Base-by-base conservation (phyloP, 305 asterid genomes). In the Fraxinus greggii region DNA sequence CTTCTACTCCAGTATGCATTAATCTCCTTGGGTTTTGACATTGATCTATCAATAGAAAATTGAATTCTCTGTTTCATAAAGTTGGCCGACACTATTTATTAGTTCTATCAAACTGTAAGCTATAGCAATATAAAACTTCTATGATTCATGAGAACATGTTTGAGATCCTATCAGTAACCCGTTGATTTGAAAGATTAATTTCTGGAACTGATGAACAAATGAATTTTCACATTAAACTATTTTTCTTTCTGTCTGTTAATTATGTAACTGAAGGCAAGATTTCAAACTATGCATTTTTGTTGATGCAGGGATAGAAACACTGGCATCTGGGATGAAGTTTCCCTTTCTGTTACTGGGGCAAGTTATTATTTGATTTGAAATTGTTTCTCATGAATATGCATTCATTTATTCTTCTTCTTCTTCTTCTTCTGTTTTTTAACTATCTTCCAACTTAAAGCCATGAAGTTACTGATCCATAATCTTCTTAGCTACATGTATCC, bases 261-360 rank as follows among this genome's bases (percentile, higher is more conserved):
- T 40, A 48, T 78, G 61, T 75, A 69, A 85, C 35, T 65, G 35
- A 82, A 21, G 42, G 75, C 76, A 42, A 79, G 72, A 77, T 75
- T 56, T 69, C 35, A 48, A 69, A 31, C 8, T 31, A 81, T 78
- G 26, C 38, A 61, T 77, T 15, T 61, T 35, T 32, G 28, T 54
- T 21, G 79, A 86, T 86, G 76, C 93, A 96, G 99, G 93, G 99
- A 96, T 83, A 90, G 98, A 87, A 96, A 96, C 91, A 96, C 99
- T 84, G 99, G 99, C 77, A 92, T 96, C 83, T 96, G 99, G 99
- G 99, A 96, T 80, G 98, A 96, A 88, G 98, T 96, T 61, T 96
- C 98, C 82, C 86, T 94, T 81, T 88, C 91, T 81, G 89, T 93
- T 85, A 90, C 98, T 63, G 99, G 99, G 92, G 99, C 94, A 88